Evolutionary conservation across 148 eudicot species (phyloP).

Genomic region (Camellia lanceoleosa): DNA sequence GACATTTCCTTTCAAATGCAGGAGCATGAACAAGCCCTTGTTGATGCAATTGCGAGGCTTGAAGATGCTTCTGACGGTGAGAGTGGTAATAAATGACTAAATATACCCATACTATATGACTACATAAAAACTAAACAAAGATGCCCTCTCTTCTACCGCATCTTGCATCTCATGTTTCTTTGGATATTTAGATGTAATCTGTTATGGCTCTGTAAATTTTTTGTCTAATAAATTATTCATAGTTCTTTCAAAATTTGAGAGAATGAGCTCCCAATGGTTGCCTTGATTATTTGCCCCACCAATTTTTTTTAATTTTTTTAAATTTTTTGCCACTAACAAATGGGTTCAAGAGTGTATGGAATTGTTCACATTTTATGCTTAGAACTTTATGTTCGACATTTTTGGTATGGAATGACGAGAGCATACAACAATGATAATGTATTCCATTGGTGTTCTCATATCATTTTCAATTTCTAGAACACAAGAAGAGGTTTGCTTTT

Average conservation of each 20-base stretch:
- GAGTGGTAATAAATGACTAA: constrained; percentile 62
- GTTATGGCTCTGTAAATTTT: neutral
- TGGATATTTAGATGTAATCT: too few relatives aligned
- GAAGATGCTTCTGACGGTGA: constrained; percentile 82
- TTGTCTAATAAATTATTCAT: neutral
- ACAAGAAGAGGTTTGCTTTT: neutral
- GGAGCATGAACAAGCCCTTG: constrained; percentile 83
- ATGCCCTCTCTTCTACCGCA: neutral
- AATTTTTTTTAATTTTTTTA: neutral
- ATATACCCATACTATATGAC: neutral
- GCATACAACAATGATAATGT: too few relatives aligned
- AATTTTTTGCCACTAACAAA: too few relatives aligned
- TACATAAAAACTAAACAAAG: neutral
- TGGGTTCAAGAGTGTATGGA: too few relatives aligned
- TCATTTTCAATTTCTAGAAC: neutral
- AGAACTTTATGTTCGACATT: too few relatives aligned
- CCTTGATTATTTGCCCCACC: neutral
- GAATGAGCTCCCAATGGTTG: constrained; percentile 8
- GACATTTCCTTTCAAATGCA: constrained; percentile 23
- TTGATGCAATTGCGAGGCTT: constrained; percentile 75
- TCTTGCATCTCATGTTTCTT: neutral
- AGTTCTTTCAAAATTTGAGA: neutral
- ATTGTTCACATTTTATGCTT: neutral
- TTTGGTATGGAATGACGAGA: too few relatives aligned
- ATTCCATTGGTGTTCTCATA: too few relatives aligned